Evolutionary conservation across 1,284 basidiomycete genomes (phyloP).

Genomic region (Grifola frondosa): DNA sequence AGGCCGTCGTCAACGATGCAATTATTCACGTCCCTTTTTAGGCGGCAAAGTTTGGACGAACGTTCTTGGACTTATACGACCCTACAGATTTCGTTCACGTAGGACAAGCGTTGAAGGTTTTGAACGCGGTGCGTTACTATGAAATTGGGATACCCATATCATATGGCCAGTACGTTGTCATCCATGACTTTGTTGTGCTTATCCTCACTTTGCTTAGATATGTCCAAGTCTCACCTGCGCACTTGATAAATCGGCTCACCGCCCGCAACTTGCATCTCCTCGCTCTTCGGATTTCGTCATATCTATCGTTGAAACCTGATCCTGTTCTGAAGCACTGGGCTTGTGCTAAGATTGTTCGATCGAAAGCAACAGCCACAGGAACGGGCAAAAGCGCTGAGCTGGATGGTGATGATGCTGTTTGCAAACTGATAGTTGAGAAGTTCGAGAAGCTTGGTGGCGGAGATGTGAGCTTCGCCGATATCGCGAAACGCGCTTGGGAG

Average conservation of each 20-base stretch:
- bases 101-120: slow-evolving; percentile 90
- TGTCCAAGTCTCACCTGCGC: slow-evolving; percentile 71
- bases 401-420: slow-evolving; percentile 76
- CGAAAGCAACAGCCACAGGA: slow-evolving; percentile 56
- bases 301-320: slow-evolving; percentile 81
- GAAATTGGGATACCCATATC: slow-evolving; percentile 94
- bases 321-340: slow-evolving; percentile 96
- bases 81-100: slow-evolving; percentile 88
- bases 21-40: slow-evolving; percentile 31
- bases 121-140: slow-evolving; percentile 90
- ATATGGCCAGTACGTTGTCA: slow-evolving; percentile 74
- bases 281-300: slow-evolving; percentile 88
- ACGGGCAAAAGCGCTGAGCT: slow-evolving; percentile 52
- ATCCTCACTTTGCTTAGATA: slow-evolving; percentile 50
- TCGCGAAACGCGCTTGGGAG: slow-evolving; percentile 93
- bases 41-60: slow-evolving; percentile 95
- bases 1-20: too few species aligned
- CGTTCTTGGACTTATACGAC: slow-evolving; percentile 91
- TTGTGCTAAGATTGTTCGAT: slow-evolving; percentile 81
- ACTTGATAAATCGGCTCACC: slow-evolving; percentile 82
- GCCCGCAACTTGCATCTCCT: slow-evolving; percentile 89
- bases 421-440: slow-evolving; percentile 83
- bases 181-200: not conserved
- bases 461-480: slow-evolving; percentile 90
- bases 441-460: slow-evolving; percentile 72